Evolutionary conservation across 192 early-diverging fungal genomes (phyloP).

Genomic region (Irineochytrium annulatum): DNA sequence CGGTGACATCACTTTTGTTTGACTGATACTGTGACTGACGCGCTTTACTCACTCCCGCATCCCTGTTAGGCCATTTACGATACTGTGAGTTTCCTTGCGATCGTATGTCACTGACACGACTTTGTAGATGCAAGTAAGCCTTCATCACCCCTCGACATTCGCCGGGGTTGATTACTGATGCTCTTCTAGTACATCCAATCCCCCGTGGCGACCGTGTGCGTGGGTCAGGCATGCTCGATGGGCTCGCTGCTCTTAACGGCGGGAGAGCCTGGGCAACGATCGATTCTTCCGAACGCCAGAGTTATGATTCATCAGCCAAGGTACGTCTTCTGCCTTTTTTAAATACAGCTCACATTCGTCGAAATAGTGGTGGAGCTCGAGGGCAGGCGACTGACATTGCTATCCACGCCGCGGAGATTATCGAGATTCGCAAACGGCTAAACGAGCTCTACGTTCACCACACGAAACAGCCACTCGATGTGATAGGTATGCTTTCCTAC

Average conservation of each 20-base stretch:
- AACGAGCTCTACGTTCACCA: constrained; percentile 87
- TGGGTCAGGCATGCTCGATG: constrained; percentile 98
- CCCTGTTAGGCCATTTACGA: constrained; percentile 40
- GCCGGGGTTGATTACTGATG: constrained; percentile 5
- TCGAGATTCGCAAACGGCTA: constrained; percentile 74
- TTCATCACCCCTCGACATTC: constrained; percentile 1
- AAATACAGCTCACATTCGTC: not conserved
- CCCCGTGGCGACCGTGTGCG: constrained; percentile 90
- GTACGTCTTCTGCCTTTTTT: constrained; percentile 17
- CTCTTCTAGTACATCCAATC: constrained; percentile 81
- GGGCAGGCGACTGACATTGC: constrained; percentile 97
- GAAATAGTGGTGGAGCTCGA: constrained; percentile 75
- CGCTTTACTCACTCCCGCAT: not conserved
- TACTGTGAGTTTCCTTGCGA: constrained; percentile 10
- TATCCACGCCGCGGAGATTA: constrained; percentile 93
- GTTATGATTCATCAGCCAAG: constrained; percentile 98
- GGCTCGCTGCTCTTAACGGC: constrained; percentile 89
- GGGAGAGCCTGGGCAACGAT: constrained; percentile 82
- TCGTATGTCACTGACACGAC: constrained; percentile 1
- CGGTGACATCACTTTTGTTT: constrained; percentile 4
- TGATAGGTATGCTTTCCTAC: constrained; percentile 63
- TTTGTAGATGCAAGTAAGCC: not conserved
- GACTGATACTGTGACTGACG: not conserved
- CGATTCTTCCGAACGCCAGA: constrained; percentile 81
- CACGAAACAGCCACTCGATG: constrained; percentile 73